These are phyloP conservation scores for Dendrobium huoshanense DNA, from an alignment of 106 monocot genomes.

Conservation along the genomic window DNA sequence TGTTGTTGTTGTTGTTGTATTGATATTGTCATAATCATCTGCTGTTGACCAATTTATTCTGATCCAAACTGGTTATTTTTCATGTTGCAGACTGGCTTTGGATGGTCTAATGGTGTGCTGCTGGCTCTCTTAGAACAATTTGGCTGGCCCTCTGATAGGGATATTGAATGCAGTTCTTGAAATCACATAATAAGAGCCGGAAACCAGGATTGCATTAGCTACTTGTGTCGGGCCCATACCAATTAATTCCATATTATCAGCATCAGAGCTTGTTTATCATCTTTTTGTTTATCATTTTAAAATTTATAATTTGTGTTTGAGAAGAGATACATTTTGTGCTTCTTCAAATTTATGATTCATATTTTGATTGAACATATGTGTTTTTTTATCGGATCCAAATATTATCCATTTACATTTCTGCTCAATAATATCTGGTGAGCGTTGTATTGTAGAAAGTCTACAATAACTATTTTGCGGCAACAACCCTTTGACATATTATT, in stretches of 20 bases:
- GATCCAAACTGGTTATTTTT: background rate
- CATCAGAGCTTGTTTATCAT: background rate
- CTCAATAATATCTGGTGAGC: no score
- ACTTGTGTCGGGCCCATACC: background rate
- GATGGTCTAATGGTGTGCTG: slow-evolving; percentile 96
- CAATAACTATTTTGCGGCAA: no score
- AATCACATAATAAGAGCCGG: background rate
- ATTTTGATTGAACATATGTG: no score
- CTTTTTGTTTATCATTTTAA: background rate
- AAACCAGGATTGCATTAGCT: background rate
- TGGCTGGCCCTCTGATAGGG: slow-evolving; percentile 71
- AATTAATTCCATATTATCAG: background rate
- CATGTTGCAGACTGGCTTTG: slow-evolving; percentile 74
- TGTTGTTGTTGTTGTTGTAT: background rate
- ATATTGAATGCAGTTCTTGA: slow-evolving; percentile 27
- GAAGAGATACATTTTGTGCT: no score
- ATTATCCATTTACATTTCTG: no score
- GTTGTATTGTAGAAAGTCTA: no score
- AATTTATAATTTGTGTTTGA: background rate
- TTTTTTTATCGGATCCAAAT: no score
- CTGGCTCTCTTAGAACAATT: slow-evolving; percentile 83
- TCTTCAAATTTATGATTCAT: no score
- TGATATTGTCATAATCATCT: background rate
- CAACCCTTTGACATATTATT: no score
- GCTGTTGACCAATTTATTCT: background rate